A percentile compares a stretch with the other conserved stretches of the same genome.
These are phyloP conservation scores for Lumnitzera racemosa DNA, from an alignment of 345 rosid genomes.

Conservation along the genomic window DNA sequence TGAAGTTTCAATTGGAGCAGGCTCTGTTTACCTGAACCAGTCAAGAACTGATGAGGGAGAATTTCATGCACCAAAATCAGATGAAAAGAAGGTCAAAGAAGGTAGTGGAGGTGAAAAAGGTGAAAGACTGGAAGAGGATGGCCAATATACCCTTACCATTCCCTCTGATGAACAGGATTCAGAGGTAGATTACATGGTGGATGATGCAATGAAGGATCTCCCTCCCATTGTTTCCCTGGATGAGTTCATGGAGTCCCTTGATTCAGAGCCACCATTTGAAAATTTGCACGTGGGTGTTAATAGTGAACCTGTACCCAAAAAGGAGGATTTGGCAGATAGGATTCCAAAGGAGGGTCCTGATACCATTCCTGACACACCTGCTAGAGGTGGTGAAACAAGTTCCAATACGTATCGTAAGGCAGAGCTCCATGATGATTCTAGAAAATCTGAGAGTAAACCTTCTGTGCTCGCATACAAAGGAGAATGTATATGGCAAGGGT, in stretches of 20 bases:
- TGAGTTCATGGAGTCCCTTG: constrained; percentile 85
- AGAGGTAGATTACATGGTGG: constrained; percentile 61
- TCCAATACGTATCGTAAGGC: constrained; percentile 13
- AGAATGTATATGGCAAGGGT: constrained; percentile 72
- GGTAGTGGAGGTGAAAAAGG: constrained; percentile 26
- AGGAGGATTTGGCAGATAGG: constrained; percentile 31
- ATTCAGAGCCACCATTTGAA: constrained; percentile 85
- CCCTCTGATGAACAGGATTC: constrained; percentile 51
- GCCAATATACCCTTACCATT: constrained; percentile 36
- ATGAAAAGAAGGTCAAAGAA: constrained; percentile 23
- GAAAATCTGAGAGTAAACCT: constrained; percentile 15
- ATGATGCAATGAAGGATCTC: constrained; percentile 82
- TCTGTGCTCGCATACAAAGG: constrained; percentile 25
- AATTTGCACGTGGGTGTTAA: constrained; percentile 39
- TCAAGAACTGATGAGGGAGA: constrained; percentile 25
- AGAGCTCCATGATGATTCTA: constrained; percentile 15
- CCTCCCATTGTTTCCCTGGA: constrained; percentile 90
- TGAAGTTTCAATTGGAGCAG: constrained; percentile 51
- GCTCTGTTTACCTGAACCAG: constrained; percentile 21
- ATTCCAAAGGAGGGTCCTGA: constrained; percentile 21
- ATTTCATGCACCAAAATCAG: constrained; percentile 13
- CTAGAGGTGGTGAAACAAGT: constrained; percentile 13
- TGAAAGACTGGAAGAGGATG: constrained; percentile 20
- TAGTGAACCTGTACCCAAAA: constrained; percentile 22
- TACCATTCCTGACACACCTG: constrained; percentile 20